Evolutionary conservation across 371 early-diverging fungal species (phyloP).

Genomic region (Zopfochytrium polystomum): DNA sequence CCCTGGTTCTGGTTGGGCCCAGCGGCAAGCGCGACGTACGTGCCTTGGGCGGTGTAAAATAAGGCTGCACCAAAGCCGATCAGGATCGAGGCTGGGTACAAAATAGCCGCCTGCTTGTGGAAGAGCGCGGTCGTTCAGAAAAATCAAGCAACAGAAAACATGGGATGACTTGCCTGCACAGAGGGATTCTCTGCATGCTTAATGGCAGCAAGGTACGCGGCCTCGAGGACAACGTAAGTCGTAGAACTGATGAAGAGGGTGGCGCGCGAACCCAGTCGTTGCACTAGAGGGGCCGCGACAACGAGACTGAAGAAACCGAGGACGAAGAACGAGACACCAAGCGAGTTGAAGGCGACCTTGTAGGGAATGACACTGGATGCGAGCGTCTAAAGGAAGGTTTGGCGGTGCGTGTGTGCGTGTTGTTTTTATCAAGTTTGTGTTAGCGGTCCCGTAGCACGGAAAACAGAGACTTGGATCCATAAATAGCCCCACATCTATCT

Average conservation of each 20-base stretch:
- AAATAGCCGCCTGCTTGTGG: conserved; percentile 1
- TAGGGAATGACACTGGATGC: conserved; percentile 21
- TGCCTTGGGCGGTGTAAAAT: conserved; percentile 25
- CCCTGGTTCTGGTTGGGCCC: conserved; percentile 10
- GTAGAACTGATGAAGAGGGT: conserved; percentile 10
- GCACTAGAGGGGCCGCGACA: conserved; percentile 19
- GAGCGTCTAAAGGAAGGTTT: conserved; percentile 10
- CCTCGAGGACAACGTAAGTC: conserved; percentile 3
- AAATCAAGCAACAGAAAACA: not conserved
- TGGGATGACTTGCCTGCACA: too few species aligned
- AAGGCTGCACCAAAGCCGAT: conserved; percentile 21
- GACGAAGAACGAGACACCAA: conserved; percentile 22
- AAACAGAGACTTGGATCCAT: too few species aligned
- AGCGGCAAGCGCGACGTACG: conserved; percentile 10
- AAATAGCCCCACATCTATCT: too few species aligned
- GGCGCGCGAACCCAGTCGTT: conserved; percentile 11
- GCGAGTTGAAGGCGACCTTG: conserved; percentile 13
- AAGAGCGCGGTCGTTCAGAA: too few species aligned
- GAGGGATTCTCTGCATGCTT: too few species aligned
- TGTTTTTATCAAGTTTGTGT: too few species aligned
- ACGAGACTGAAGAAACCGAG: conserved; percentile 23
- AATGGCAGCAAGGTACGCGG: conserved; percentile 10
- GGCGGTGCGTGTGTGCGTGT: too few species aligned
- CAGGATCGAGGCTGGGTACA: conserved; percentile 22
- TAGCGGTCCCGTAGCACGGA: too few species aligned